Base-by-base conservation (phyloP, 2,329 filamentous ascomycete genomes). In the Chalaropsis thielavioides region DNA sequence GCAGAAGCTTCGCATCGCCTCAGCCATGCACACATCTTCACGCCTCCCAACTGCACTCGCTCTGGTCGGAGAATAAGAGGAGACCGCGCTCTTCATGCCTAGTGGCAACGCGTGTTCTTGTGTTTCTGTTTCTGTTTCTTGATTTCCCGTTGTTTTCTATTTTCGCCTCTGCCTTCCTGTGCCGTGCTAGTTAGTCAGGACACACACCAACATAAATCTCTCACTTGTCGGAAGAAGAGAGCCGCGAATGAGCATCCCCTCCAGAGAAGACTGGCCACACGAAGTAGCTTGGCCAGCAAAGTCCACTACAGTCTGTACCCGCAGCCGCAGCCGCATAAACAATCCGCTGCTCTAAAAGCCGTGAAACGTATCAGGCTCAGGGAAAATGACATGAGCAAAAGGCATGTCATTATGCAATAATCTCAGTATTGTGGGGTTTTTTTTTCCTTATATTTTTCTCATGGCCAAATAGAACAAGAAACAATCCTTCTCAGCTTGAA, bases 121-220 rank as follows among this genome's bases (percentile, higher is more conserved):
- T 35, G 51, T 58, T 58, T 58, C 51, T 35, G 24, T 56, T 56
- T 56, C 27, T 31, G 51, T 58, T 58, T 58, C 51, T 35, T 51
- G 27, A 31, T 58, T 58, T 19, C 24, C 24, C 24, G 24, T 58
- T n/a, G 51, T 58, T 22, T 17, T 38, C 24, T 58, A 1, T 35
- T 58, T 56, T 58, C 24, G 31, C 31, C 35, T 58, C 13, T 17
- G 51, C 5, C 13, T 3, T 2, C 5, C 51, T 58, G 51, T 35
- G 24, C 51, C 51, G 27, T 31, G 51, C n/a, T 44, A 44, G 6
- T 31, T 35, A 31, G 44, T 49, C 44, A 49, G 19, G 44, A 7
- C 44, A 49, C n/a, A 49, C 44, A 35, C 7, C 3, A 38, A 38
- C 3, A 38, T 22, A 51, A 49, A 51, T 24, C 46, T 51, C 46